Evolutionary conservation across 1,284 basidiomycete genomes (phyloP).

Genomic region (Heterobasidion occidentale): DNA sequence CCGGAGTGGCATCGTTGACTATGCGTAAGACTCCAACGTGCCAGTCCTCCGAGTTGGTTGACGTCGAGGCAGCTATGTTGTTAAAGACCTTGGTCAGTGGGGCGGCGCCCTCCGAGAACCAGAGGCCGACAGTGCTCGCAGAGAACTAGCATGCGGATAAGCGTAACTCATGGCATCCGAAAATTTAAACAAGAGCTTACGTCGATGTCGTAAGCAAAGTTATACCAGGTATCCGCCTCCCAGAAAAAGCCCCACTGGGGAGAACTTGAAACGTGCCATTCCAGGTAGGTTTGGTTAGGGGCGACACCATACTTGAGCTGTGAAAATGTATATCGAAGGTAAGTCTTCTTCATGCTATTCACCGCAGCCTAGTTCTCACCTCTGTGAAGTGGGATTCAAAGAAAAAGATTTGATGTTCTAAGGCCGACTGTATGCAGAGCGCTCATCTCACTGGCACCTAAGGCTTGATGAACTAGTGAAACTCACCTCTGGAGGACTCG

Average conservation of each 20-base stretch:
- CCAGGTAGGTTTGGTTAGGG: constrained; percentile 38
- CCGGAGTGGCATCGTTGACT: constrained; percentile 34
- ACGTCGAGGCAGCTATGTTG: constrained; percentile 41
- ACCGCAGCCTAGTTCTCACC: constrained; percentile 18
- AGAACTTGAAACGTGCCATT: constrained; percentile 42
- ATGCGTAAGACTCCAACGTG: constrained; percentile 57
- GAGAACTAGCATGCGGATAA: constrained; percentile 31
- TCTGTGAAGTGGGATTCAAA: constrained; percentile 65
- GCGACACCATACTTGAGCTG: constrained; percentile 53
- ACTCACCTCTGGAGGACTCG: constrained; percentile 46
- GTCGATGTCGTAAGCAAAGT: constrained; percentile 46
- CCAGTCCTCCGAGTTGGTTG: constrained; percentile 57
- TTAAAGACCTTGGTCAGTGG: constrained; percentile 43
- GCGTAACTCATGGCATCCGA: too few species aligned
- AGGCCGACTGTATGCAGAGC: constrained; percentile 27
- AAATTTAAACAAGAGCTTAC: constrained; percentile 21
- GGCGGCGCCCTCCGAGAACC: constrained; percentile 42
- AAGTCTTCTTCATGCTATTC: background rate
- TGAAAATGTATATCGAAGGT: background rate
- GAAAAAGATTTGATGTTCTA: constrained; percentile 54
- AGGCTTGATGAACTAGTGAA: background rate
- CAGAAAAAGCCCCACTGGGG: constrained; percentile 47
- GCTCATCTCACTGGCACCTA: background rate
- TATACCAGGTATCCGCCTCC: constrained; percentile 45
- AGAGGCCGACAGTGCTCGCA: constrained; percentile 46